Conservation (phyloP, 805 yeast species). For the Spencermartinsiella europaea region DNA sequence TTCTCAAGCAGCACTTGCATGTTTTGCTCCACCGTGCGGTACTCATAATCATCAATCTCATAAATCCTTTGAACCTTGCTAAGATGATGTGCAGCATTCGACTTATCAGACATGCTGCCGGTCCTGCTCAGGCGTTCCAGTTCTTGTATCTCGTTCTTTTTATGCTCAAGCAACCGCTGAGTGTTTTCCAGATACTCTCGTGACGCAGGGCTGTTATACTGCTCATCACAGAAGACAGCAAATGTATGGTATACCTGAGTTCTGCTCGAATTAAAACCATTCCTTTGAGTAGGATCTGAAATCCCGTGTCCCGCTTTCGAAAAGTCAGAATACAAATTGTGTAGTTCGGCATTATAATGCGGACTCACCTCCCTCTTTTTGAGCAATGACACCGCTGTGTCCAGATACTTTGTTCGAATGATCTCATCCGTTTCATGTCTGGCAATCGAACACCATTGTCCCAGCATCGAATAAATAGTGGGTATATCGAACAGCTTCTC, state of each 20-base stretch:
- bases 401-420: conserved; percentile 54
- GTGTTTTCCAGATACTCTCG: conserved; percentile 42
- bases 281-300: conserved; percentile 17
- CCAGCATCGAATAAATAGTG: conserved; percentile 23
- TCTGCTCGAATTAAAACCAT: too few relatives aligned
- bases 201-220: conserved; percentile 43
- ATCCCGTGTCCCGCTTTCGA: conserved; percentile 13
- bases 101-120: neutral
- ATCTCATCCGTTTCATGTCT: conserved; percentile 59
- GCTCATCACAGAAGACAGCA: conserved; percentile 71
- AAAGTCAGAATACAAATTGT: too few relatives aligned
- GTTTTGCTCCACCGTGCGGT: conserved; percentile 36
- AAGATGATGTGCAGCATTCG: neutral
- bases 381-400: conserved; percentile 34
- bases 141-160: conserved; percentile 42
- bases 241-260: conserved; percentile 52
- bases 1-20: conserved; percentile 43
- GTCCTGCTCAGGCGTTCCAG: conserved; percentile 45
- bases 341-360: too few relatives aligned
- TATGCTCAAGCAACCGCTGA: conserved; percentile 31
- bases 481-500: conserved; percentile 3
- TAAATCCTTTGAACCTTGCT: conserved; percentile 34
- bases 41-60: conserved; percentile 45
- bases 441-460: conserved; percentile 68
- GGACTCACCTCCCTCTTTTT: neutral